Evolutionary conservation across 495 filamentous ascomycete species (phyloP).

Genomic region (Penicillium silybi): DNA sequence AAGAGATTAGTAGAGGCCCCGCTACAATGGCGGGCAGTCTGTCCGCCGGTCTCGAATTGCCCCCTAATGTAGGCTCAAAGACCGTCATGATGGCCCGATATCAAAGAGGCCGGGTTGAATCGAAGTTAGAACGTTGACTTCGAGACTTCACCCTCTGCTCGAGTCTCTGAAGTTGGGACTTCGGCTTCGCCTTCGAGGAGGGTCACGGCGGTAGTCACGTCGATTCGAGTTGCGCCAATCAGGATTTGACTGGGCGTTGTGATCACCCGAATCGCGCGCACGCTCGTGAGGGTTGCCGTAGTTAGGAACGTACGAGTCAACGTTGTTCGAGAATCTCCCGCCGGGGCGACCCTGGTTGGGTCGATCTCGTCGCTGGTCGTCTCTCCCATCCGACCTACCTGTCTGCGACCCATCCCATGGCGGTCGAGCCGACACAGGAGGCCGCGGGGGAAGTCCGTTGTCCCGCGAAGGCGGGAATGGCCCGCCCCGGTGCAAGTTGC

Average conservation of each 20-base stretch:
- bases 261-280: constrained; percentile 18
- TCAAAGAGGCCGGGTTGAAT: neutral
- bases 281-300: constrained; percentile 27
- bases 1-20: too few relatives aligned
- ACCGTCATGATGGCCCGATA: neutral
- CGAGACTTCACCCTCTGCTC: constrained; percentile 6
- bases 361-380: constrained; percentile 32
- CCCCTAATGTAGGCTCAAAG: neutral
- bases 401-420: constrained; percentile 26
- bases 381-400: constrained; percentile 24
- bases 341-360: constrained; percentile 20
- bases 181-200: constrained; percentile 36
- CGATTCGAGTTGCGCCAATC: constrained; percentile 25
- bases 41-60: too few relatives aligned
- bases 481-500: constrained; percentile 20
- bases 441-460: constrained; percentile 38
- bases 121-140: neutral
- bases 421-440: constrained; percentile 29
- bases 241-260: constrained; percentile 11
- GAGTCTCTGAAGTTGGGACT: constrained; percentile 34
- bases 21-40: neutral
- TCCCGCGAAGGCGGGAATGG: constrained; percentile 27
- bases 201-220: constrained; percentile 33
- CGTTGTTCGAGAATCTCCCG: constrained; percentile 25
- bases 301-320: constrained; percentile 41